These are phyloP conservation scores for Atkinsonella hypoxylon DNA, from an alignment of 2,329 filamentous ascomycete species.

Conservation along the genomic window DNA sequence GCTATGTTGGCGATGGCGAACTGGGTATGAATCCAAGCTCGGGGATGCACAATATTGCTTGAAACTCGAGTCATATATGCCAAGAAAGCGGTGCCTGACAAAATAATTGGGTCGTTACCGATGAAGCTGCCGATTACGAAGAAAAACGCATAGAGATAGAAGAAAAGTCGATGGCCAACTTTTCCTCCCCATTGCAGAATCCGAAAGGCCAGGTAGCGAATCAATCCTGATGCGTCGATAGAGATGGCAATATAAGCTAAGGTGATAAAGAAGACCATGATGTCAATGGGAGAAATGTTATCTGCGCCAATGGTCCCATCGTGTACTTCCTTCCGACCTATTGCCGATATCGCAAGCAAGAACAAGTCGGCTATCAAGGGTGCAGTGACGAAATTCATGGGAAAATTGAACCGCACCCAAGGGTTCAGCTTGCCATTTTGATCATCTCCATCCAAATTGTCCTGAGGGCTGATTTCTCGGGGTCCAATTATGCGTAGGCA, in stretches of 20 bases:
- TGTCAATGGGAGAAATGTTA: constrained; percentile 57
- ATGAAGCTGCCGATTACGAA: constrained; percentile 55
- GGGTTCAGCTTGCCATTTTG: constrained; percentile 18
- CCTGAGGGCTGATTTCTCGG: constrained; percentile 16
- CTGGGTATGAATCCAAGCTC: constrained; percentile 63
- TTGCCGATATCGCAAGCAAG: constrained; percentile 55
- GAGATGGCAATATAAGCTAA: constrained; percentile 68
- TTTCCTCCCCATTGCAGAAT: constrained; percentile 56
- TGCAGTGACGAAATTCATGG: constrained; percentile 59
- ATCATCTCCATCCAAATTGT: constrained; percentile 13
- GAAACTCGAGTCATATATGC: constrained; percentile 69
- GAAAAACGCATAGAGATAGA: constrained; percentile 64
- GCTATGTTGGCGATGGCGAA: constrained; percentile 63
- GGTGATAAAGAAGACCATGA: constrained; percentile 64
- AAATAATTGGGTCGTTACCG: constrained; percentile 64
- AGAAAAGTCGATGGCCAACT: constrained; percentile 55
- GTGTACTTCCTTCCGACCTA: constrained; percentile 53
- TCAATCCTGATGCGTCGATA: constrained; percentile 63
- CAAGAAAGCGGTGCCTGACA: constrained; percentile 62
- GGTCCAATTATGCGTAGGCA: constrained; percentile 40
- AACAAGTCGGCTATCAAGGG: constrained; percentile 62
- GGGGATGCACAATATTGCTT: constrained; percentile 57
- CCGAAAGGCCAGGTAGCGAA: constrained; percentile 58
- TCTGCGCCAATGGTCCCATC: constrained; percentile 55
- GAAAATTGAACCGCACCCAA: constrained; percentile 43